Base-by-base conservation (phyloP, 2,329 filamentous ascomycete genomes). In the Paraconiothyrium brasiliense region DNA sequence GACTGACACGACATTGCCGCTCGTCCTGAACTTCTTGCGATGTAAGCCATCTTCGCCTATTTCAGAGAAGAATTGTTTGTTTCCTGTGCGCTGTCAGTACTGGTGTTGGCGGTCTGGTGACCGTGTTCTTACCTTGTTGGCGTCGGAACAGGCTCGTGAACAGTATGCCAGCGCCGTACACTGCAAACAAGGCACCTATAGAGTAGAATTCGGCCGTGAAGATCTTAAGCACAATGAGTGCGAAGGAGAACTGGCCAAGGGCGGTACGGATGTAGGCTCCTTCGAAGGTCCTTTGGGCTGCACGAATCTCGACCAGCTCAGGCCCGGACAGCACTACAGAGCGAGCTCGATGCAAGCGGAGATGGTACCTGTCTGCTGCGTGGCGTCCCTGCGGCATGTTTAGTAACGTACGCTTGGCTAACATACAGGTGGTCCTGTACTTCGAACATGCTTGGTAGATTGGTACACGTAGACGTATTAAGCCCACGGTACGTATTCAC, bases 171-270 rank as follows among this genome's bases (percentile, higher is more conserved):
- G 90, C 89, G 13, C 94, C 95, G 75, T 98, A 98, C 52, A 93
- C 89, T 47, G 95, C 94, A 76, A 97, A 97, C 35, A 99, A 84
- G 7, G 95, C 95, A n/a, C 95, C 95, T 65, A 97, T 97, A 69
- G 91, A 89, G 81, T 98, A 98, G 83, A 99, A 98, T 76, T 98
- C 95, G 56, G 90, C 87, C 9, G 93, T 97, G 82, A 99, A 98
- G 79, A 99, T 96, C 82, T 96, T 97, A 69, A 97, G 88, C 56
- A 99, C 92, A 65, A 99, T 90, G 54, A 99, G 89, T 22, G 94
- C 90, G 79, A 99, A 98, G 59, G 92, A 94, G 83, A 98, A 98
- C 75, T 98, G 94, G 3, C 92, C 92, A 22, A 99, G 87, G 2
- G 94, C 94, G 0, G 95, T 99, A 63, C 95, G 92, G 74, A 97